Conservation (phyloP, 2,329 filamentous ascomycete genomes). For the Aspergillus fijiensis region DNA sequence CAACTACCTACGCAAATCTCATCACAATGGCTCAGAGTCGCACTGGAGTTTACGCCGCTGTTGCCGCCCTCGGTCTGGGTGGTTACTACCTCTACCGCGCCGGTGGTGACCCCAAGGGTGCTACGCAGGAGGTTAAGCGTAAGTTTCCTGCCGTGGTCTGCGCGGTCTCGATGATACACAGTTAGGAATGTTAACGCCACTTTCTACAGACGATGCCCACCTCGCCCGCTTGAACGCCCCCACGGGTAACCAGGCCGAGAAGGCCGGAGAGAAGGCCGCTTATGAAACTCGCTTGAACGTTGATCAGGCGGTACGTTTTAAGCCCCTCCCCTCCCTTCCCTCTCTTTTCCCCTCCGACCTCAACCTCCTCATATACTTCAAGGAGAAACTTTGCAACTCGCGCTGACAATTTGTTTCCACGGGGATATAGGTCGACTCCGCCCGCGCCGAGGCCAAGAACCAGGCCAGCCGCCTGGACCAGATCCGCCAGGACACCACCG, state of each 20-base stretch:
- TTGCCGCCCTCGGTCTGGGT: slow-evolving; percentile 64
- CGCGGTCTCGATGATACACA: too few species aligned
- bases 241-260: slow-evolving; percentile 61
- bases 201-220: slow-evolving; percentile 68
- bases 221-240: slow-evolving; percentile 67
- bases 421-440: slow-evolving; percentile 55
- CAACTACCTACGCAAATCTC: slow-evolving; percentile 2
- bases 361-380: too few species aligned
- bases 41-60: slow-evolving; percentile 44
- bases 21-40: slow-evolving; percentile 38
- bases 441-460: slow-evolving; percentile 57
- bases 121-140: slow-evolving; percentile 88
- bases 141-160: slow-evolving; percentile 38
- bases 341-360: neutral
- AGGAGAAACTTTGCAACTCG: neutral
- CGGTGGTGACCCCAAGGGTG: slow-evolving; percentile 75
- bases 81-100: slow-evolving; percentile 92
- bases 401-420: neutral
- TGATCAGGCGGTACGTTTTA: slow-evolving; percentile 65
- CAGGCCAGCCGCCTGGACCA: slow-evolving; percentile 54
- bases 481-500: slow-evolving; percentile 59
- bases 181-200: too few species aligned
- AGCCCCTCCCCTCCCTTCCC: neutral
- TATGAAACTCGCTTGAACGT: slow-evolving; percentile 64
- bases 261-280: slow-evolving; percentile 62